Evolutionary conservation across 768 basidiomycete genomes (phyloP).

Genomic region (Mycena amicta): DNA sequence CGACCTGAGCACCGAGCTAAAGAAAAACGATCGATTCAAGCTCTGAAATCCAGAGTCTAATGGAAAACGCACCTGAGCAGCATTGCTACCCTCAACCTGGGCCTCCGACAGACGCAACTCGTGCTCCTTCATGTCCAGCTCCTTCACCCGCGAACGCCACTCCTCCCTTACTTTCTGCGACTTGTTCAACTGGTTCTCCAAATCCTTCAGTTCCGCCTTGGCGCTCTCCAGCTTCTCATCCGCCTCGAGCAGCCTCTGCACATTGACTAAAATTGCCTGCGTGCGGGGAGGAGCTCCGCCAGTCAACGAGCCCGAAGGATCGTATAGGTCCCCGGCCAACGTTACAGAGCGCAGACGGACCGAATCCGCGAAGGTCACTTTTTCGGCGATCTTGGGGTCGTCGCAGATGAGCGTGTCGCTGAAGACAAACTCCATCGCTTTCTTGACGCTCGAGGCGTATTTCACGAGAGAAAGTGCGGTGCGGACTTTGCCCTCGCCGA

Average conservation of each 20-base stretch:
- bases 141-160: constrained; percentile 62
- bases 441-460: constrained; percentile 77
- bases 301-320: constrained; percentile 90
- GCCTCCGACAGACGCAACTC: constrained; percentile 80
- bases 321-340: constrained; percentile 93
- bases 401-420: constrained; percentile 90
- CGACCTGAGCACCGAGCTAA: constrained; percentile 82
- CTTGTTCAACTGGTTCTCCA: constrained; percentile 59
- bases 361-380: constrained; percentile 77
- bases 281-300: constrained; percentile 86
- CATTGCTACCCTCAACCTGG: constrained; percentile 88
- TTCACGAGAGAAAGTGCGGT: constrained; percentile 89
- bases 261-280: constrained; percentile 74
- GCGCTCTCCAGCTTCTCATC: constrained; percentile 62
- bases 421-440: constrained; percentile 93
- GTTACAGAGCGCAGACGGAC: constrained; percentile 85
- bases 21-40: no score
- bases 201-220: constrained; percentile 43
- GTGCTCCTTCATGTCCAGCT: constrained; percentile 89
- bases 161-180: constrained; percentile 55
- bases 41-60: no score
- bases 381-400: constrained; percentile 83
- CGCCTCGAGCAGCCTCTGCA: constrained; percentile 77
- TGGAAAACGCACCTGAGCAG: constrained; percentile 66
- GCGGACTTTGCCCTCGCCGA: constrained; percentile 81